phyloP scores from a whole-genome alignment of 257 asterid genomes.

The Lavandula angustifolia region DNA sequence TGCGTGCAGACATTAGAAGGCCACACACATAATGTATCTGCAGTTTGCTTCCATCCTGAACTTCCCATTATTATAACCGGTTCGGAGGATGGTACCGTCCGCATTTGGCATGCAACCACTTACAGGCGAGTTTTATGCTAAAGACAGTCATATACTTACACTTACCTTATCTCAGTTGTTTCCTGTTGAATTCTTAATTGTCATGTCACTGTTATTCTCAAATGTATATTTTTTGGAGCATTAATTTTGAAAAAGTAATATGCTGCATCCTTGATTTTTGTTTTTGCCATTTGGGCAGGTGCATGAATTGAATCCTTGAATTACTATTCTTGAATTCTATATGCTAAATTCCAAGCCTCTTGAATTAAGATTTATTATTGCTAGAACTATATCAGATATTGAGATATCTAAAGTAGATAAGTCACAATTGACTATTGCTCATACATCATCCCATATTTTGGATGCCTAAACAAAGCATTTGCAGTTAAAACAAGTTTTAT shows the following conservation, averaged over 20 bases:
- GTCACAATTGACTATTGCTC: conserved; percentile 3
- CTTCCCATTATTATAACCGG: conserved; percentile 98
- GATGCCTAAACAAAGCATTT: too few species aligned
- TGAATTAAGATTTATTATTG: conserved; percentile 18
- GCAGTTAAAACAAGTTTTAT: neutral
- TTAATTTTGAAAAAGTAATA: neutral
- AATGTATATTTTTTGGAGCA: neutral
- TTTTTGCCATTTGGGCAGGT: too few species aligned
- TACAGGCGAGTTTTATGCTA: conserved; percentile 58
- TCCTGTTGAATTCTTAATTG: neutral
- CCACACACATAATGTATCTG: conserved; percentile 97
- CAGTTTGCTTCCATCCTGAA: conserved; percentile 98
- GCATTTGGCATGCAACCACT: conserved; percentile 97
- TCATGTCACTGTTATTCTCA: neutral
- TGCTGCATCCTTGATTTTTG: too few species aligned
- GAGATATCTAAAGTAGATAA: neutral
- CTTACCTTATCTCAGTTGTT: too few species aligned
- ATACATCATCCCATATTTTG: too few species aligned
- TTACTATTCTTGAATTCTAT: neutral
- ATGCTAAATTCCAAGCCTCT: neutral
- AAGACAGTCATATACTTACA: conserved; percentile 19
- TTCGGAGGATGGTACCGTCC: conserved; percentile 99
- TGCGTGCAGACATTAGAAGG: conserved; percentile 98
- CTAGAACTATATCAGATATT: conserved; percentile 1
- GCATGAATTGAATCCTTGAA: conserved; percentile 10